Conservation (phyloP, 208 protist species). For the Zelonia costaricensis region DNA sequence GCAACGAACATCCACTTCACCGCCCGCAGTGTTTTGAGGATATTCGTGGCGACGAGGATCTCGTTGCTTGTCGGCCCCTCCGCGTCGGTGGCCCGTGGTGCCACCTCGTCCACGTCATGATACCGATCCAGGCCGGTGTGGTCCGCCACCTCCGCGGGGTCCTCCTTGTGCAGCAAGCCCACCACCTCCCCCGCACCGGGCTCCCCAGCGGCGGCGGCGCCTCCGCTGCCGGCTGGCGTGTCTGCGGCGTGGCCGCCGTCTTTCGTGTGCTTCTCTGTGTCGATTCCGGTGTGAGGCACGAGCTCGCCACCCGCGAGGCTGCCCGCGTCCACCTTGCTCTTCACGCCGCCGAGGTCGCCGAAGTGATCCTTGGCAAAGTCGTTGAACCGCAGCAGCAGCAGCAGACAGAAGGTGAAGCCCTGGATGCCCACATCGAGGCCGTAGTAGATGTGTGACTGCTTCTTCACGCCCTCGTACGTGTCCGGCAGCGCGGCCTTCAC, state of each 20-base stretch:
- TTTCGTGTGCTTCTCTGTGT: too few species aligned
- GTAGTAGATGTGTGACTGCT: slow-evolving; percentile 60
- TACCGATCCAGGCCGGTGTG: background rate
- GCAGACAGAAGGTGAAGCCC: slow-evolving; percentile 30
- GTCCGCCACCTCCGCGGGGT: slow-evolving; percentile 1
- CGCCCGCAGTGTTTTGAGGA: slow-evolving; percentile 20
- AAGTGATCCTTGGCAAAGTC: slow-evolving; percentile 42
- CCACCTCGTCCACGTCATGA: background rate
- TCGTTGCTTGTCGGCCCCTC: slow-evolving; percentile 18
- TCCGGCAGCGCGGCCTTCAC: slow-evolving; percentile 46
- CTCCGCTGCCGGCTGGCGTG: background rate
- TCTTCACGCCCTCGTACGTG: slow-evolving; percentile 37
- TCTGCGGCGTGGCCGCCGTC: too few species aligned
- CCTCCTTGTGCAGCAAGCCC: background rate
- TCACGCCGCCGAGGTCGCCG: slow-evolving; percentile 19
- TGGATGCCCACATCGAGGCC: slow-evolving; percentile 47
- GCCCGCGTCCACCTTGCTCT: slow-evolving; percentile 25
- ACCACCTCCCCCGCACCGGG: slow-evolving; percentile 7
- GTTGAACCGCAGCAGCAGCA: slow-evolving; percentile 49
- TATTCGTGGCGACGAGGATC: slow-evolving; percentile 13
- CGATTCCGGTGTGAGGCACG: too few species aligned
- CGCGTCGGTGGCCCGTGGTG: background rate
- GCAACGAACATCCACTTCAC: slow-evolving; percentile 44
- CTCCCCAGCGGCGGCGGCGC: background rate
- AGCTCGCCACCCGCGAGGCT: background rate